Percentiles rank a stretch among this genome's conserved stretches.
Conservation (phyloP, 495 filamentous ascomycete species). For the Xylaria acuta region DNA sequence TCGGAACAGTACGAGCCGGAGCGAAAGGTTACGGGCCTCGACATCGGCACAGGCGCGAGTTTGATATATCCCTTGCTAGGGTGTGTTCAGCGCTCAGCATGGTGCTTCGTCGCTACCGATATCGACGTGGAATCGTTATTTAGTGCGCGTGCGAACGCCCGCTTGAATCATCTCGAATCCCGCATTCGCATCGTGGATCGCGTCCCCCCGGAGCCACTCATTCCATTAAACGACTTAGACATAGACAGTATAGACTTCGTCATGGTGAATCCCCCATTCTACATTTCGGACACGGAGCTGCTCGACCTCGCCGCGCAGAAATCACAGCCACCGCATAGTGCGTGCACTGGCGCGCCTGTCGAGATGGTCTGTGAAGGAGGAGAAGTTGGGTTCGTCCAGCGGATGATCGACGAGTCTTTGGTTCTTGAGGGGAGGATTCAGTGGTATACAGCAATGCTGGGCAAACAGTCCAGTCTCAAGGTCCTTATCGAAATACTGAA, state of each 20-base stretch:
- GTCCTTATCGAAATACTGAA: constrained; percentile 66
- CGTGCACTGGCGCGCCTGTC: constrained; percentile 79
- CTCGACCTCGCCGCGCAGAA: constrained; percentile 68
- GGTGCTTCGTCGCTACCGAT: constrained; percentile 82
- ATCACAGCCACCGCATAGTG: constrained; percentile 69
- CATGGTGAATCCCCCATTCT: constrained; percentile 97
- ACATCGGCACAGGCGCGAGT: constrained; percentile 91
- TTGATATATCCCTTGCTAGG: constrained; percentile 89
- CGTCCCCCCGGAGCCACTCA: constrained; percentile 56
- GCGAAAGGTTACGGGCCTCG: constrained; percentile 72
- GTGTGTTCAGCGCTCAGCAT: constrained; percentile 67
- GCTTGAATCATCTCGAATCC: constrained; percentile 64
- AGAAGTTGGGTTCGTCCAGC: constrained; percentile 78
- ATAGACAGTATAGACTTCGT: constrained; percentile 77
- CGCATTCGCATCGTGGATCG: constrained; percentile 71
- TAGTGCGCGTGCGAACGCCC: constrained; percentile 69
- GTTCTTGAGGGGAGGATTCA: constrained; percentile 63
- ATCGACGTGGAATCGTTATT: constrained; percentile 74
- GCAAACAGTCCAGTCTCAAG: constrained; percentile 76
- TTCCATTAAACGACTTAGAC: constrained; percentile 64
- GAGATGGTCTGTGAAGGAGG: constrained; percentile 92
- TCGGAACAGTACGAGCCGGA: constrained; percentile 33
- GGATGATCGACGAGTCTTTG: constrained; percentile 78
- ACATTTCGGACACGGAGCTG: constrained; percentile 74
- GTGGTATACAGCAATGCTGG: constrained; percentile 95